Evolutionary conservation across 2,329 filamentous ascomycete species (phyloP).

Genomic region (Erysiphe pulchra): DNA sequence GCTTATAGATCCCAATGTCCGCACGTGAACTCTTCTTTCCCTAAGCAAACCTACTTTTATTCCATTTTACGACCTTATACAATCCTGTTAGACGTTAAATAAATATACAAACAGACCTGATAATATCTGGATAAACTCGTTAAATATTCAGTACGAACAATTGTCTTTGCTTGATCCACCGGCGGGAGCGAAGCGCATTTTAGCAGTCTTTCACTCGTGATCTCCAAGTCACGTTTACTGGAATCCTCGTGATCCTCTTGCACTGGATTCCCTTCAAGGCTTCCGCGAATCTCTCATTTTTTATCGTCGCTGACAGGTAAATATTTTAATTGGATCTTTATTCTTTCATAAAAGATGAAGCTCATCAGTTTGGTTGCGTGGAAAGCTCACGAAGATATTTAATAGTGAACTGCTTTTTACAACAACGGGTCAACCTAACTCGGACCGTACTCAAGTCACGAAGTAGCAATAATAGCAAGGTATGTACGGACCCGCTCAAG

Average conservation of each 20-base stretch:
- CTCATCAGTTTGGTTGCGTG: not conserved
- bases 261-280: not conserved
- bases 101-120: not conserved
- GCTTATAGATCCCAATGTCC: not conserved
- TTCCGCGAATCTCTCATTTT: not conserved
- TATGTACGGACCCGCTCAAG: conserved; percentile 1
- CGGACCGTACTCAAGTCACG: not conserved
- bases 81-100: not conserved
- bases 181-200: not conserved
- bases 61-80: not conserved
- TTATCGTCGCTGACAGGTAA: not conserved
- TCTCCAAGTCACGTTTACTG: not conserved
- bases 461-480: conserved; percentile 1
- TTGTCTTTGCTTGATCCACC: not conserved
- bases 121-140: not conserved
- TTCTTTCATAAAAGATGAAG: not conserved
- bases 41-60: not conserved
- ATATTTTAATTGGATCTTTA: not conserved
- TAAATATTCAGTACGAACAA: not conserved
- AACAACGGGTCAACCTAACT: not conserved
- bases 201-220: not conserved
- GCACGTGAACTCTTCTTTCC: not conserved
- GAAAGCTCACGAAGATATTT: not conserved
- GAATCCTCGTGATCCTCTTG: conserved; percentile 1
- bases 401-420: not conserved